Base-by-base conservation (phyloP, 768 basidiomycete genomes). In the Amanita rimosa region DNA sequence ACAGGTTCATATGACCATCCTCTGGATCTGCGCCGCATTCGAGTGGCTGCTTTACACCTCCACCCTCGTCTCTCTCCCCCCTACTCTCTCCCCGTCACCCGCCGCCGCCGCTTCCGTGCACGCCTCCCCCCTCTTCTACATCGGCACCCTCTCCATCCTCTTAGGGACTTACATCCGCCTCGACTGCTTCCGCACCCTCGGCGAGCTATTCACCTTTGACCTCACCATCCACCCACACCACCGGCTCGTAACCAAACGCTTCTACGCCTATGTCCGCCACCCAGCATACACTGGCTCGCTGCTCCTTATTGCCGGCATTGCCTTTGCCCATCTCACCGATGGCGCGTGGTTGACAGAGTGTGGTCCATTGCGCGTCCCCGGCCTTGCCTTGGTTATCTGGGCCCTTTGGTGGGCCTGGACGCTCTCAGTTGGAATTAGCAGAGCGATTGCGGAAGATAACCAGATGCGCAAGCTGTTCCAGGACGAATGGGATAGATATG, bases 201-300 rank as follows among this genome's bases (percentile, higher is more conserved):
- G 76, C 2, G 57, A 66, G 1, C 61, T 78, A 48, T 80, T 80
- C 64, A 79, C 78, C 0, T 79, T 78, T 57, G 76, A 78, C 55
- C 67, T 80, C 42, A 76, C 76, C 40, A 59, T 79, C 36, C 74
- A 72, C 48, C 74, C 75, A 1, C 59, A 64, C 27, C 78, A 80
- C 61, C 67, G 60, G 42, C 67, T 79, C 39, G 62, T 79, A 53
- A 77, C 75, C 2, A 57, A 60, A n/a, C 69, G 75, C 16, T 72
- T 67, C 50, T 79, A 79, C 57, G 50, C 60, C 5, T 70, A 71
- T 49, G 77, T 78, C 46, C 72, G 77, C 6, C 77, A 79, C 59
- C 77, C 77, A 14, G 68, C 75, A 0, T 78, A 77, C 57, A 71
- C 73, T 0, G 76, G 76, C n/a, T 73, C 74, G 1, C 55, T 78